Evolutionary conservation across 768 basidiomycete genomes (phyloP).

Genomic region (Leccinum variicolor): DNA sequence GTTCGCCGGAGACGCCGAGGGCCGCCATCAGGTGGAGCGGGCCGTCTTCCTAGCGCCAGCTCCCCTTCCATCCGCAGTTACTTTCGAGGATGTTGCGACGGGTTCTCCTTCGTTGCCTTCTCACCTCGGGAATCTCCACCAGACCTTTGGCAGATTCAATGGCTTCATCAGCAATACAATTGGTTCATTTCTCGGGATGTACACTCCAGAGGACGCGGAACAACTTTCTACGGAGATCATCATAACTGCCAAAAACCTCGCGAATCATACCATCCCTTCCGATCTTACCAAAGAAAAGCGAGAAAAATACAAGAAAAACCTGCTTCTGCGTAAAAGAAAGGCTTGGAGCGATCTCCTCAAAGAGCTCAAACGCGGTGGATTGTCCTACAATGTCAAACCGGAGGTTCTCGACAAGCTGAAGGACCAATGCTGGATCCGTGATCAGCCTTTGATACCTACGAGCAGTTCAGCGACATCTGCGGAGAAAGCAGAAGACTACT

Average conservation of each 20-base stretch:
- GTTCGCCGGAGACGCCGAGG: slow-evolving; percentile 37
- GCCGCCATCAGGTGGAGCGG: slow-evolving; percentile 9
- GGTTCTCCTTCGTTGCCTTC: slow-evolving; percentile 14
- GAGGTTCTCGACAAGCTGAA: slow-evolving; percentile 57
- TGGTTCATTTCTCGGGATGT: slow-evolving; percentile 38
- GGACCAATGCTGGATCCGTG: slow-evolving; percentile 60
- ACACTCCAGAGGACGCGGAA: slow-evolving; percentile 45
- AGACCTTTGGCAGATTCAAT: slow-evolving; percentile 51
- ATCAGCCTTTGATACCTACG: slow-evolving; percentile 47
- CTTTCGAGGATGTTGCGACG: not conserved
- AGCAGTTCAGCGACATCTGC: slow-evolving; percentile 20
- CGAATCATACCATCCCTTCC: slow-evolving; percentile 40
- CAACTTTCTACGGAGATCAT: slow-evolving; percentile 63
- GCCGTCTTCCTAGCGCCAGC: not conserved
- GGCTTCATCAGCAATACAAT: slow-evolving; percentile 42
- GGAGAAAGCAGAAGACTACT: slow-evolving; percentile 58
- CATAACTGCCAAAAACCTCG: slow-evolving; percentile 54
- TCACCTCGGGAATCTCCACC: slow-evolving; percentile 47
- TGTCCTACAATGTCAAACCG: slow-evolving; percentile 68
- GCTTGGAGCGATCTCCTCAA: slow-evolving; percentile 91
- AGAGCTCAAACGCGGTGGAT: slow-evolving; percentile 77
- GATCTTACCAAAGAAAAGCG: slow-evolving; percentile 46
- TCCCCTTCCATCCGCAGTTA: not conserved
- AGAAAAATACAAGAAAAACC: slow-evolving; percentile 64
- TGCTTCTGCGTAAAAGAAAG: slow-evolving; percentile 80